phyloP scores from a whole-genome alignment of 2,329 filamentous ascomycete species.

The Phyllosticta citrichinensis region DNA sequence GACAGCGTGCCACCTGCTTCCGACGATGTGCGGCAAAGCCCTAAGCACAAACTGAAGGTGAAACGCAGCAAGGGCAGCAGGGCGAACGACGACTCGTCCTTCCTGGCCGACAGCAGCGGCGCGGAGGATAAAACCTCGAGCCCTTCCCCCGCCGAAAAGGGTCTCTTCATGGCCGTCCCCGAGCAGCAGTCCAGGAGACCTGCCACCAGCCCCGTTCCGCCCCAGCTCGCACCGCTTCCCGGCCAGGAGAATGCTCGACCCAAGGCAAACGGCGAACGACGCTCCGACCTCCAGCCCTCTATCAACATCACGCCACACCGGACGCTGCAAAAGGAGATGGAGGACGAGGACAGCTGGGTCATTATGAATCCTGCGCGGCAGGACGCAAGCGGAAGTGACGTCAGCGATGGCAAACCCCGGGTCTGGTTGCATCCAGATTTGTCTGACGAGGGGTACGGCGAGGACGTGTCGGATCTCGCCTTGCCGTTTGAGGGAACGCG shows the following conservation, averaged over 20 bases:
- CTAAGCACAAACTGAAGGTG: slow-evolving; percentile 33
- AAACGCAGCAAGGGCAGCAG: slow-evolving; percentile 19
- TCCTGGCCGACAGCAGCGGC: slow-evolving; percentile 45
- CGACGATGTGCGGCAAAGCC: slow-evolving; percentile 24
- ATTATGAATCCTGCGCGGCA: slow-evolving; percentile 20
- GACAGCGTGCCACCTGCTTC: slow-evolving; percentile 6
- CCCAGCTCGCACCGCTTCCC: slow-evolving; percentile 14
- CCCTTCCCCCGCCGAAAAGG: background rate
- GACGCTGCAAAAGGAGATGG: slow-evolving; percentile 8
- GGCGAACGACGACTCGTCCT: slow-evolving; percentile 34
- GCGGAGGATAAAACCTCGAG: slow-evolving; percentile 34
- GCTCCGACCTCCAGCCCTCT: slow-evolving; percentile 11
- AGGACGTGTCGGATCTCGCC: slow-evolving; percentile 19
- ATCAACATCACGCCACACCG: slow-evolving; percentile 11
- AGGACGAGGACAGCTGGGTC: slow-evolving; percentile 29
- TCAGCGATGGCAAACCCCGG: slow-evolving; percentile 20
- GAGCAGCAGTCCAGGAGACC: slow-evolving; percentile 23
- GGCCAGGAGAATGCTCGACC: slow-evolving; percentile 15
- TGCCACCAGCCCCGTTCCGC: slow-evolving; percentile 21
- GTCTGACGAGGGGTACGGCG: slow-evolving; percentile 24
- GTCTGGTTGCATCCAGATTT: slow-evolving; percentile 32
- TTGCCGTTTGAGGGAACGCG: slow-evolving; percentile 31
- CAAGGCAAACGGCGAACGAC: slow-evolving; percentile 19
- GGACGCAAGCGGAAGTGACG: slow-evolving; percentile 13
- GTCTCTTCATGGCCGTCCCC: slow-evolving; percentile 9